Evolutionary conservation across 139 green algal genomes (phyloP), one percentile per base, ranked within the genome.

Genomic region (Micractinium sp.): DNA sequence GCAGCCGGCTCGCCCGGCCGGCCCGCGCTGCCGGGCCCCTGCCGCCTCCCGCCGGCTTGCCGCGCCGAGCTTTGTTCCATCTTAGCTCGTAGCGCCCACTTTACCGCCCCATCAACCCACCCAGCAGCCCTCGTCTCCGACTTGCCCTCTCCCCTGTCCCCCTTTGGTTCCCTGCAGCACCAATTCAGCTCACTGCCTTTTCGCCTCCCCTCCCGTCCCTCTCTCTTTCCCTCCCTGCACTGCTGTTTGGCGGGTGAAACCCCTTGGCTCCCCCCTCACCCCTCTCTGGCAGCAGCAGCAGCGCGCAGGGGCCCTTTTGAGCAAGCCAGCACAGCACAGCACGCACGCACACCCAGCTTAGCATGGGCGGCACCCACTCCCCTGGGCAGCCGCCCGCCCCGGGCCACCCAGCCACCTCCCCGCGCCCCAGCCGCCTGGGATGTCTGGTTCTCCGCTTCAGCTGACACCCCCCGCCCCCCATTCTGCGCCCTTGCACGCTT

Each of bases 141-240:
- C 71, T 77, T 77, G 71, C 71, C 71, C 71, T 77, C 71, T 19
- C 18, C 33, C 33, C 33, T 16, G 1, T 38, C 74, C 74, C 33
- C 13, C 35, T 41, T 41, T 22, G 39, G 12, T 12, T 47, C 33
- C 33, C 1, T 38, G 31, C 74, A 47, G 15, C 74, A 47, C 12
- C 63, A 25, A 25, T 29, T 41, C 74, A 31, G 74, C 74, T 31
- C n/a, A 80, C 74, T 80, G 74, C 33, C 39, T 80, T 80, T 53
- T 29, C 3, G 16, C 71, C 71, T 77, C 31, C 27, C 71, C 27
- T 16, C 71, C 29, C 29, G 27, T 19, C 20, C 71, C 27, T 80
- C 74, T 47, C 18, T 36, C 73, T 31, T n/a, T 80, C 74, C 74
- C 74, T 80, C 74, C 74, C 74, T 80, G 74, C 74, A 80, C 74